Evolutionary conservation across 805 yeast genomes (phyloP), one percentile per base, ranked within the genome.

Genomic region (Ogataea degrootiae): DNA sequence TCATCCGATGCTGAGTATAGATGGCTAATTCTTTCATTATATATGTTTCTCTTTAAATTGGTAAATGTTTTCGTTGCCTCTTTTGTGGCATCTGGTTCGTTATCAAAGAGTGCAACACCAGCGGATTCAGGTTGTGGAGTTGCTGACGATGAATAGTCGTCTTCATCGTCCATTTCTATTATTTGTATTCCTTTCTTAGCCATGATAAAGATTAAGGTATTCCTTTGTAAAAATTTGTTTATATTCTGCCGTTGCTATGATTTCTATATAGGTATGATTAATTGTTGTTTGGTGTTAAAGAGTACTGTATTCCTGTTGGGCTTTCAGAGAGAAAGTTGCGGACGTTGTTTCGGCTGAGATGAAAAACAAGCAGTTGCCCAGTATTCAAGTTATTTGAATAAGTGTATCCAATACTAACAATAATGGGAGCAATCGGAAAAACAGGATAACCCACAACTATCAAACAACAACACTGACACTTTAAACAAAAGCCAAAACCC

Each of bases 51-150:
- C 29, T 67, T 66, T 41, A 92, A 60, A 50, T 69, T 75, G 5
- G 64, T 69, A 63, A 87, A 92, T 5, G 82, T 74, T 21, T 59
- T 45, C 46, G 70, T 59, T 0, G 96, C 97, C 63, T 87, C 94
- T 15, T 70, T 72, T 0, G 96, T 85, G 56, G 76, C 80, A 62
- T 81, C 80, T 12, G 71, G 77, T 36, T 68, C 72, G 39, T 75
- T 71, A 4, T 53, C 44, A 50, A 66, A 76, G 21, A 75, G 46
- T 39, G 51, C 60, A 9, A 41, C 19, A 3, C 36, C 45, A 9
- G 39, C 19, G 9, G 41, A 5, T n/a, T 37, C 45, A 3, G 61
- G 57, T 37, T 46, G 52, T 14, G 63, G 59, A 5, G 62, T 48
- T 3, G 54, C 21, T 2, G 62, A 54, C 26, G 51, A 48, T 14